These are phyloP conservation scores for Salix arbutifolia DNA, from an alignment of 345 rosid genomes.

Conservation along the genomic window DNA sequence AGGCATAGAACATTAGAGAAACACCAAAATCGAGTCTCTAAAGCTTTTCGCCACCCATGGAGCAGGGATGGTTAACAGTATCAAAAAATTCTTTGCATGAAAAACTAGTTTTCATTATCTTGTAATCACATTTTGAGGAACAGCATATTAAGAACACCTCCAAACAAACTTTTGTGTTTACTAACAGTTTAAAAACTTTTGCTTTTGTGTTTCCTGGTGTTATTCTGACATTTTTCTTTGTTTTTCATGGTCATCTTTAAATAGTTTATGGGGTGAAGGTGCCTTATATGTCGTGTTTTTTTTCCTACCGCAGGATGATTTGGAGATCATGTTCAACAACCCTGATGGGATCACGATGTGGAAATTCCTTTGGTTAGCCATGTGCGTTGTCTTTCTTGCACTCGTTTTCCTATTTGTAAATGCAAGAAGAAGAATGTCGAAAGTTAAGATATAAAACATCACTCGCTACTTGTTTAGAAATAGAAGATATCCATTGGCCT, in stretches of 20 bases:
- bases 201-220: too few species aligned
- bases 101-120: too few species aligned
- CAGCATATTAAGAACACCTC: background rate
- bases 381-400: slow-evolving; percentile 29
- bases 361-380: slow-evolving; percentile 36
- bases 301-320: slow-evolving; percentile 38
- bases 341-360: slow-evolving; percentile 30
- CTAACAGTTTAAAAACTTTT: background rate
- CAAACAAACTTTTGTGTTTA: too few species aligned
- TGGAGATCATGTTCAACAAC: slow-evolving; percentile 33
- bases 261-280: background rate
- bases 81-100: background rate
- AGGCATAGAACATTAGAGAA: background rate
- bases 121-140: too few species aligned
- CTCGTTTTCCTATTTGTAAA: slow-evolving; percentile 51
- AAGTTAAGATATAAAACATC: slow-evolving; percentile 54
- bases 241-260: background rate
- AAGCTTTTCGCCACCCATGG: background rate
- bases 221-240: background rate
- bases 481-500: slow-evolving; percentile 22
- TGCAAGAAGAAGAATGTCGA: slow-evolving; percentile 61
- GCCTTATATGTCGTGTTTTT: background rate
- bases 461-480: slow-evolving; percentile 8
- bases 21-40: background rate
- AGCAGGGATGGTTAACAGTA: background rate